Evolutionary conservation across 768 basidiomycete genomes (phyloP), one percentile per base, ranked within the genome.

Genomic region (Calocera viscosa): DNA sequence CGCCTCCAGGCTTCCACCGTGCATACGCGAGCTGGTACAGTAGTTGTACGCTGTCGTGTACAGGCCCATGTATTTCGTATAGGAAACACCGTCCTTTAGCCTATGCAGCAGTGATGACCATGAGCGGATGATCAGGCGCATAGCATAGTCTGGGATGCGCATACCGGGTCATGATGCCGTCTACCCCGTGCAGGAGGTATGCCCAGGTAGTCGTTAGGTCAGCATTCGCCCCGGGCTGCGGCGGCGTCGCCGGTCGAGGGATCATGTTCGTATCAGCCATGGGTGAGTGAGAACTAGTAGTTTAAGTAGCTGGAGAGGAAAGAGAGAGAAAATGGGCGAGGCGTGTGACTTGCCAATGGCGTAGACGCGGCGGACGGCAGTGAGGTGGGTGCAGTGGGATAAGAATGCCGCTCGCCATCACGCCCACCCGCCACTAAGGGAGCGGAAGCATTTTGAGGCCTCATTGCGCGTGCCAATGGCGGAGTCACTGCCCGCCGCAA

Each of bases 11-110:
- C 69, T 70, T 5, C 66, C 67, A 11, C 69, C 72, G 69, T 77
- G 74, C 75, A 76, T 77, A 35, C 76, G 71, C 1, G 89, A 89
- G 32, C 89, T 89, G 30, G 91, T 97, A 74, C 96, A 99, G 76
- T 95, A 98, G 80, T 98, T 97, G 82, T 99, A 98, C 10, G 91
- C 90, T 65, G 93, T 91, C 26, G 94, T 95, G 78, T 97, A 93
- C 68, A 86, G 80, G 69, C 76, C 82, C 91, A 89, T 92, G 75
- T 92, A 91, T 82, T 86, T 91, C 68, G 89, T 88, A 77, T 90
- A 91, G 24, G 91, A 91, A 65, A 93, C 88, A 68, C 91, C 91
- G 0, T 89, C 90, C 73, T 91, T 89, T 22, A 91, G 80, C 34
- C 69, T 70, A 53, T n/a, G 10, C 2, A 38, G 3, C 11, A 12